Evolutionary conservation across 129 eudicot species (phyloP).

Genomic region (Flaveria sonorensis): DNA sequence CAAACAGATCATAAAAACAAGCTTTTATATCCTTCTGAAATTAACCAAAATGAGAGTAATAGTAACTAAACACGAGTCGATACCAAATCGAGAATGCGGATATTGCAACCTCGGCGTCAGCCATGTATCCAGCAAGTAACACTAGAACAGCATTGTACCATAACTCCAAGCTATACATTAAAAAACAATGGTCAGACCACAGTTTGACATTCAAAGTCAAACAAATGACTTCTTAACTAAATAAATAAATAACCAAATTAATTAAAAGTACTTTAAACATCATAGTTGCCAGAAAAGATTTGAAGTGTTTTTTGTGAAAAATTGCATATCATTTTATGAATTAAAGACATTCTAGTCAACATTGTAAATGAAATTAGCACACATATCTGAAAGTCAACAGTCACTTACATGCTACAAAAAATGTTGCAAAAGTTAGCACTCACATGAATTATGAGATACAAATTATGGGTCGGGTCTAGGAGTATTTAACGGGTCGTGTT

Average conservation of each 20-base stretch:
- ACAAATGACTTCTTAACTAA: not conserved
- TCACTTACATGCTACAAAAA: not conserved
- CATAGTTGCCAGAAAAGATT: not conserved
- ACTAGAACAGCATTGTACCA: constrained; percentile 73
- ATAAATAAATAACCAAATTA: not conserved
- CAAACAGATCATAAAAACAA: constrained; percentile 7
- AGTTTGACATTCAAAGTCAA: constrained; percentile 12
- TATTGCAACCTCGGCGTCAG: constrained; percentile 61
- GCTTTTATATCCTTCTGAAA: not conserved
- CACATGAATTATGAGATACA: not conserved
- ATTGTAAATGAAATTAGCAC: no score
- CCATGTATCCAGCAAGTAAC: constrained; percentile 68
- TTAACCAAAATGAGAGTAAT: not conserved
- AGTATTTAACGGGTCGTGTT: not conserved
- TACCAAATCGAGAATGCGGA: constrained; percentile 78
- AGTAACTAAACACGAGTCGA: not conserved
- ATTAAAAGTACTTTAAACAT: no score
- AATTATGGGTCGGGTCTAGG: not conserved
- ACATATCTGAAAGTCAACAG: no score
- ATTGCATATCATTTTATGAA: no score
- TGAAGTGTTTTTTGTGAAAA: not conserved
- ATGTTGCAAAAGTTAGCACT: not conserved
- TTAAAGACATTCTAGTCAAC: no score
- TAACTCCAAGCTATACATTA: constrained; percentile 52
- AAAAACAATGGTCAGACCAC: constrained; percentile 14